Conservation (phyloP, 2,329 filamentous ascomycete genomes). For the Colletotrichum sp. region DNA sequence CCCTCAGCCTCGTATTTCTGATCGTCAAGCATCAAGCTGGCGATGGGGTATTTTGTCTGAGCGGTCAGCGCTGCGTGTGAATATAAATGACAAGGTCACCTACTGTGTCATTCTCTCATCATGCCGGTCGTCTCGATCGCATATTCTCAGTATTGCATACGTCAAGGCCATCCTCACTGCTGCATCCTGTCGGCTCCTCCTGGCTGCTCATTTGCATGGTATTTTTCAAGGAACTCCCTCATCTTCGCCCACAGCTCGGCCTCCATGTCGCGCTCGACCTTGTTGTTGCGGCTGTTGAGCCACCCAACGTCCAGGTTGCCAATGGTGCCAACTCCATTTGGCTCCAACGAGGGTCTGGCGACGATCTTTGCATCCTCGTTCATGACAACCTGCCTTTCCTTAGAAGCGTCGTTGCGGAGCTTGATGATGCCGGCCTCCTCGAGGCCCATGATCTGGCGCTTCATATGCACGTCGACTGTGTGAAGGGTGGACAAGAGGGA, state of each 20-base stretch:
- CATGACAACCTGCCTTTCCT: conserved; percentile 25
- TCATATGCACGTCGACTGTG: conserved; percentile 74
- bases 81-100: neutral
- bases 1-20: neutral
- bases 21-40: neutral
- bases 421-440: conserved; percentile 81
- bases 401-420: conserved; percentile 35
- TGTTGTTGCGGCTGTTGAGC: conserved; percentile 85
- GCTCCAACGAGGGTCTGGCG: conserved; percentile 48
- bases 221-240: conserved; percentile 38
- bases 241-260: conserved; percentile 72
- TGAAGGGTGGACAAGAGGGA: conserved; percentile 77
- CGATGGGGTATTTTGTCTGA: neutral
- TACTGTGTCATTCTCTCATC: neutral
- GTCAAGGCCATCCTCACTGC: neutral
- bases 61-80: neutral
- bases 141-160: neutral
- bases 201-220: conserved; percentile 4
- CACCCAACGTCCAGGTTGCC: conserved; percentile 81
- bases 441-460: conserved; percentile 77
- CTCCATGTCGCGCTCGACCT: conserved; percentile 84
- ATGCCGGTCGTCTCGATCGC: neutral
- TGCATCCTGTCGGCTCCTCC: conserved; percentile 14
- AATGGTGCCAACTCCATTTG: conserved; percentile 60
- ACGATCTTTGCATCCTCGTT: conserved; percentile 22